Evolutionary conservation across 1,284 basidiomycete genomes (phyloP).

Genomic region (Salmacisia buchloeana): DNA sequence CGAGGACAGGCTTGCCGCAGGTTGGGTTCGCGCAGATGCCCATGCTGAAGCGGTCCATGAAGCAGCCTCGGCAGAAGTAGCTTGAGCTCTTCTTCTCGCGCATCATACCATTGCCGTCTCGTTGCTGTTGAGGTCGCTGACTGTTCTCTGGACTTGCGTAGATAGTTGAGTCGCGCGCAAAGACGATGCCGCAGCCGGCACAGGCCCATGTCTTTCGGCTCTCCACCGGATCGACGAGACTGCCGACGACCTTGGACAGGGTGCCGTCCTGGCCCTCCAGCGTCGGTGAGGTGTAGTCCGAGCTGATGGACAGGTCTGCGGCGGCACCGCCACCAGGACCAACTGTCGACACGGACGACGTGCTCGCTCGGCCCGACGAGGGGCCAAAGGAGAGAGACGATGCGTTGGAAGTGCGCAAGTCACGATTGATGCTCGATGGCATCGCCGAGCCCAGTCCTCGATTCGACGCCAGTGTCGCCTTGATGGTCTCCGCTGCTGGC

Average conservation of each 20-base stretch:
- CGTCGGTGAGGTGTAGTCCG: conserved; percentile 27
- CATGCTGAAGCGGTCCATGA: conserved; percentile 24
- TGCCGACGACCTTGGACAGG: conserved; percentile 35
- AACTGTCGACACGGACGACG: not conserved
- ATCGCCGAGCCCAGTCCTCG: not conserved
- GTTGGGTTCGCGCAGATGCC: conserved; percentile 17
- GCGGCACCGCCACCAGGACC: not conserved
- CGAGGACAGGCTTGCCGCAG: conserved; percentile 27
- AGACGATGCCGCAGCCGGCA: conserved; percentile 23
- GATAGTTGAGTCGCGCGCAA: conserved; percentile 37
- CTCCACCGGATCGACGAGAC: conserved; percentile 29
- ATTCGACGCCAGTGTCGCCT: not conserved
- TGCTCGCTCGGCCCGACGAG: not conserved
- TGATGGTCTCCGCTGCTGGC: not conserved
- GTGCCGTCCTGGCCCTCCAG: conserved; percentile 27
- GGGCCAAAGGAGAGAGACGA: not conserved
- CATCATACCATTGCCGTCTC: not conserved
- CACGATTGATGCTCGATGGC: not conserved
- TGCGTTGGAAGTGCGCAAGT: not conserved
- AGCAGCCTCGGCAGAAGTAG: conserved; percentile 35
- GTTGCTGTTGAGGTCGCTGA: not conserved
- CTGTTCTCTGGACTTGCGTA: conserved; percentile 24
- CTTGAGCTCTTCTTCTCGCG: not conserved
- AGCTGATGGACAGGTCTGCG: not conserved
- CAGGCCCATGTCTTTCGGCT: conserved; percentile 33